Evolutionary conservation across 257 asterid species (phyloP).

Genomic region (Jacaranda mimosifolia): DNA sequence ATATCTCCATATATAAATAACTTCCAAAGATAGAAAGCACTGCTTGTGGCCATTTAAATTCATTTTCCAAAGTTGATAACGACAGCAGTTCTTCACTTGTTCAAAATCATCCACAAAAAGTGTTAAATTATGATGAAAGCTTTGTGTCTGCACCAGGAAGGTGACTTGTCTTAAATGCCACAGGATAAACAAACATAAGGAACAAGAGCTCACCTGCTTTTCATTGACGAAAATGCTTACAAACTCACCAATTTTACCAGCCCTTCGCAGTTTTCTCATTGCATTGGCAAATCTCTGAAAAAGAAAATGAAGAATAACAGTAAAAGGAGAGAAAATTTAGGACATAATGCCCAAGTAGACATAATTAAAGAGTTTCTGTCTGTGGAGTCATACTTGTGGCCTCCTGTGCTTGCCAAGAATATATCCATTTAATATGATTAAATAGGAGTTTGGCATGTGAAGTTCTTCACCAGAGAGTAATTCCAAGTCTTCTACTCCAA

Average conservation of each 20-base stretch:
- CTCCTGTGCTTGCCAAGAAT: constrained; percentile 93
- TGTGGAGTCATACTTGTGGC: constrained; percentile 64
- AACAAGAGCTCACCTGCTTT: constrained; percentile 68
- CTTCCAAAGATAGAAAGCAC: constrained; percentile 10
- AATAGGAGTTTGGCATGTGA: constrained; percentile 82
- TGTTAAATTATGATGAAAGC: constrained; percentile 5
- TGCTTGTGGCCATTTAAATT: constrained; percentile 3
- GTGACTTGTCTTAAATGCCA: constrained; percentile 7
- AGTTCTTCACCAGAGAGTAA: constrained; percentile 89
- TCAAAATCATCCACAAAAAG: constrained; percentile 12
- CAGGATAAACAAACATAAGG: constrained; percentile 1
- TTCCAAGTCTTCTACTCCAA: constrained; percentile 90
- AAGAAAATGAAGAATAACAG: constrained; percentile 27
- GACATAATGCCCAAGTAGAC: not conserved
- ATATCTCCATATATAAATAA: not conserved
- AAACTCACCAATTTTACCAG: constrained; percentile 91
- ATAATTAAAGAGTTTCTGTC: not conserved
- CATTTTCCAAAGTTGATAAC: not conserved
- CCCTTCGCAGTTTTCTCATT: constrained; percentile 89
- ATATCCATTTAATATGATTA: constrained; percentile 83
- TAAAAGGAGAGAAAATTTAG: constrained; percentile 15
- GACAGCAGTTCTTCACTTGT: not conserved
- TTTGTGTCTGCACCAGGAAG: constrained; percentile 16
- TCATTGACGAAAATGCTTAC: constrained; percentile 92
- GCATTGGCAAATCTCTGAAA: constrained; percentile 69